phyloP scores from a whole-genome alignment of 805 yeast species.

The Kurtzmaniella cleridarum region DNA sequence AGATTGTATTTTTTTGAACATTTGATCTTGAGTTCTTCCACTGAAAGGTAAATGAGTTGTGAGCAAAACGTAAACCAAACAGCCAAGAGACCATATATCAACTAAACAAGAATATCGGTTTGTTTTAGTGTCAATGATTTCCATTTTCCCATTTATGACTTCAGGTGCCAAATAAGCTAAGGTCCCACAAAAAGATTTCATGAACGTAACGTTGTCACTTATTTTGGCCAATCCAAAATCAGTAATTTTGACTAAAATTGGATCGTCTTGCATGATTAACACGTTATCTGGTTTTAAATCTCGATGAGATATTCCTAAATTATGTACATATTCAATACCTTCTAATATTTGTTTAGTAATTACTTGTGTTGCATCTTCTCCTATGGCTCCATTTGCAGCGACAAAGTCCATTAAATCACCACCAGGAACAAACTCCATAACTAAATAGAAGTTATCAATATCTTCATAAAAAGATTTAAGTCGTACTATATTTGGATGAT shows the following conservation, averaged over 20 bases:
- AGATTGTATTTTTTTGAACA: conserved; percentile 66
- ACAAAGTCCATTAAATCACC: conserved; percentile 98
- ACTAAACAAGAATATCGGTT: conserved; percentile 73
- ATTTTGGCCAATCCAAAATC: conserved; percentile 96
- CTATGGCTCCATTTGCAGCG: conserved; percentile 85
- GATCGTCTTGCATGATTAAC: conserved; percentile 83
- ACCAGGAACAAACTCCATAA: conserved; percentile 94
- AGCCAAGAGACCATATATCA: conserved; percentile 97
- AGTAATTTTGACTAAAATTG: conserved; percentile 85
- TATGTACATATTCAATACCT: conserved; percentile 85
- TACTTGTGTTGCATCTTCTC: conserved; percentile 85
- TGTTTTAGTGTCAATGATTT: conserved; percentile 19
- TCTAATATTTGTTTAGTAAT: conserved; percentile 78
- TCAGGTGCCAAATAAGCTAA: conserved; percentile 97
- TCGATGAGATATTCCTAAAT: conserved; percentile 88
- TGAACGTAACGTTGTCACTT: conserved; percentile 73
- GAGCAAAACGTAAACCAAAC: conserved; percentile 83
- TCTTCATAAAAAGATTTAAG: conserved; percentile 86
- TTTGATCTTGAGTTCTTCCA: conserved; percentile 83
- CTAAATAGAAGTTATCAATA: conserved; percentile 69
- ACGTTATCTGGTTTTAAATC: conserved; percentile 97
- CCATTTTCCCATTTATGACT: conserved; percentile 57
- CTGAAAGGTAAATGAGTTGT: conserved; percentile 95
- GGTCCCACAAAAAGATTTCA: conserved; percentile 98
- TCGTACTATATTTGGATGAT: conserved; percentile 82